Percentiles rank a stretch among this genome's conserved stretches.
phyloP scores from a whole-genome alignment of 495 filamentous ascomycete genomes.

The Hyphodiscus hymeniophilus region DNA sequence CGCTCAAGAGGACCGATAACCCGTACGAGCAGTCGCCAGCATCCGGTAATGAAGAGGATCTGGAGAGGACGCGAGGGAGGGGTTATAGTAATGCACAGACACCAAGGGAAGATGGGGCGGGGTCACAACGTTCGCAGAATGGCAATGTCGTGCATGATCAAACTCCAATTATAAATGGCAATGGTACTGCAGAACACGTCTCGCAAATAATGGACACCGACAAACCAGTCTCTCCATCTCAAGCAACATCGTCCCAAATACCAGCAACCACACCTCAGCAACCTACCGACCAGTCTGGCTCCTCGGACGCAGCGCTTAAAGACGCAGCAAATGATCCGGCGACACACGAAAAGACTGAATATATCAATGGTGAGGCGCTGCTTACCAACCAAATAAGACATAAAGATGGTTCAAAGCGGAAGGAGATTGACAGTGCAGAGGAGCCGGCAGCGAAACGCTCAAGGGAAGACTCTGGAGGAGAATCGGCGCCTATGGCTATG shows the following conservation, averaged over 20 bases:
- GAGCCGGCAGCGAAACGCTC: slow-evolving; percentile 24
- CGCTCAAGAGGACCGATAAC: slow-evolving; percentile 27
- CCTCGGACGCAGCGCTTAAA: slow-evolving; percentile 33
- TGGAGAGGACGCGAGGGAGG: slow-evolving; percentile 12
- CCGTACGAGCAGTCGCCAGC: slow-evolving; percentile 16
- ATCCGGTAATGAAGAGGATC: slow-evolving; percentile 15
- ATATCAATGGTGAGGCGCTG: slow-evolving; percentile 23
- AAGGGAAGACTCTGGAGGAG: slow-evolving; percentile 18
- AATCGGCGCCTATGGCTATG: not conserved
- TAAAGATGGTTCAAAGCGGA: slow-evolving; percentile 18
- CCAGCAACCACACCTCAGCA: not conserved
- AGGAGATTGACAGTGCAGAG: slow-evolving; percentile 24
- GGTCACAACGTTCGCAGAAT: not conserved
- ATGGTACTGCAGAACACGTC: not conserved
- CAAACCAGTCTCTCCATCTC: not conserved
- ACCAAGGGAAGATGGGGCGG: not conserved
- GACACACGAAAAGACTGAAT: slow-evolving; percentile 24
- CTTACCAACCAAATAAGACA: slow-evolving; percentile 24
- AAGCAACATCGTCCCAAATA: not conserved
- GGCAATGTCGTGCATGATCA: not conserved
- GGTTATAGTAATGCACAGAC: not conserved
- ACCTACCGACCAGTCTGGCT: not conserved
- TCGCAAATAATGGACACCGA: not conserved
- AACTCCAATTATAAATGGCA: not conserved
- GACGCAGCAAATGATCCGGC: slow-evolving; percentile 36